phyloP scores from a whole-genome alignment of 1,284 basidiomycete species.

The Naganishia cerealis region DNA sequence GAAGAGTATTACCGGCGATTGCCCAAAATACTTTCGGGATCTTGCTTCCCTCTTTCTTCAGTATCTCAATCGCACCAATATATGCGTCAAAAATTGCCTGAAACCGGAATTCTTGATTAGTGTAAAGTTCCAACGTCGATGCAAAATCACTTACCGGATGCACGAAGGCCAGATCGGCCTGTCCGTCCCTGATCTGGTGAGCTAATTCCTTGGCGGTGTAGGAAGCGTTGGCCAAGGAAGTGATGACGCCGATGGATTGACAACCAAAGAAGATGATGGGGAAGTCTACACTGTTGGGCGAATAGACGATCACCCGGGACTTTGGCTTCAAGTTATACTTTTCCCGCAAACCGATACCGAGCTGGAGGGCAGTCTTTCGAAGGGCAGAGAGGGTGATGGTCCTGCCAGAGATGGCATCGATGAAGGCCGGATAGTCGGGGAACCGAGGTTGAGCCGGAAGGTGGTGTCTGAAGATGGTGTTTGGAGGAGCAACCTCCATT shows the following conservation, averaged over 20 bases:
- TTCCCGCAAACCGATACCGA: conserved; percentile 59
- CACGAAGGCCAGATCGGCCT: conserved; percentile 61
- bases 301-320: conserved; percentile 38
- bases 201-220: conserved; percentile 49
- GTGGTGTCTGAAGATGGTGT: conserved; percentile 26
- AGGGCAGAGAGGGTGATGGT: conserved; percentile 63
- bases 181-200: conserved; percentile 57
- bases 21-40: conserved; percentile 52
- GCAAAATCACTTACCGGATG: conserved; percentile 50
- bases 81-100: conserved; percentile 61
- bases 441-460: conserved; percentile 17
- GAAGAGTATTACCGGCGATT: conserved; percentile 13
- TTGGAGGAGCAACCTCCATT: conserved; percentile 22
- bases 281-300: conserved; percentile 64
- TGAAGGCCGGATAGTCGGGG: conserved; percentile 59
- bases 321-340: conserved; percentile 23
- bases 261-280: conserved; percentile 64
- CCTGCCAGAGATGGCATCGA: conserved; percentile 66
- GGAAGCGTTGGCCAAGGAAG: conserved; percentile 48
- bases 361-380: conserved; percentile 60
- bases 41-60: conserved; percentile 69
- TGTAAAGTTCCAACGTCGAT: not conserved
- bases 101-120: not conserved
- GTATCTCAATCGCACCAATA: conserved; percentile 63
- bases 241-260: conserved; percentile 47